Conservation (phyloP, 768 basidiomycete species). For the Serendipita sp. region DNA sequence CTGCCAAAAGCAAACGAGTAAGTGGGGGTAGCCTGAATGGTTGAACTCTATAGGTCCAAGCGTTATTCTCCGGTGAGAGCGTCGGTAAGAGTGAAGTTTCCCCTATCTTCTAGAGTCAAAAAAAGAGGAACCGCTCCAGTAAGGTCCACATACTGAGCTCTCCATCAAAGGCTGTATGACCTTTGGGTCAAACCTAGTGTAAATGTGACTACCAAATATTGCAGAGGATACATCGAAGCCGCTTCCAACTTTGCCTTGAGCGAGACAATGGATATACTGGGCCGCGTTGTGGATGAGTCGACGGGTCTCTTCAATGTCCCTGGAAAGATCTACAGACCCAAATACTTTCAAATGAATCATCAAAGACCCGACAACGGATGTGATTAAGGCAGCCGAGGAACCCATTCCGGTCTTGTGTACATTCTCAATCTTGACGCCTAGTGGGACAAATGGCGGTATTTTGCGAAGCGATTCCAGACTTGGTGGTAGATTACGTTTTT, state of each 20-base stretch:
- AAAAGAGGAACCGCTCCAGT: neutral
- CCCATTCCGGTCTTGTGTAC: conserved; percentile 99
- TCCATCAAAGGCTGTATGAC: conserved; percentile 53
- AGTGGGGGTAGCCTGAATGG: conserved; percentile 72
- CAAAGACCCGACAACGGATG: conserved; percentile 77
- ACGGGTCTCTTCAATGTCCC: conserved; percentile 29
- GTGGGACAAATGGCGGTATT: conserved; percentile 61
- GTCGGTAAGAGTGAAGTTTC: conserved; percentile 27
- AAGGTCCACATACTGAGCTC: conserved; percentile 25
- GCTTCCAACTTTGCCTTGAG: conserved; percentile 95
- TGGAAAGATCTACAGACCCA: conserved; percentile 28
- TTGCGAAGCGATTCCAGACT: conserved; percentile 45
- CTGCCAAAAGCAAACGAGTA: conserved; percentile 76
- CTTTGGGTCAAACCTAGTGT: conserved; percentile 67
- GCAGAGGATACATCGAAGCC: conserved; percentile 95
- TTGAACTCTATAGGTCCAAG: conserved; percentile 57
- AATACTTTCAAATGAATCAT: conserved; percentile 61
- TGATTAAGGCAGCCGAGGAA: conserved; percentile 92
- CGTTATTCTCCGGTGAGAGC: conserved; percentile 44
- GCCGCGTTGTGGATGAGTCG: conserved; percentile 76
- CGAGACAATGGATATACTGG: conserved; percentile 88
- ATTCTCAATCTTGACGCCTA: conserved; percentile 48
- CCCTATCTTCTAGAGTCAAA: neutral
- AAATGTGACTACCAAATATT: conserved; percentile 86
- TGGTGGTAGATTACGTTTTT: conserved; percentile 40